A percentile compares a stretch with the other conserved stretches of the same genome.
Evolutionary conservation across 1,284 basidiomycete genomes (phyloP).

Genomic region (Austroboletus novae-zelandiae): DNA sequence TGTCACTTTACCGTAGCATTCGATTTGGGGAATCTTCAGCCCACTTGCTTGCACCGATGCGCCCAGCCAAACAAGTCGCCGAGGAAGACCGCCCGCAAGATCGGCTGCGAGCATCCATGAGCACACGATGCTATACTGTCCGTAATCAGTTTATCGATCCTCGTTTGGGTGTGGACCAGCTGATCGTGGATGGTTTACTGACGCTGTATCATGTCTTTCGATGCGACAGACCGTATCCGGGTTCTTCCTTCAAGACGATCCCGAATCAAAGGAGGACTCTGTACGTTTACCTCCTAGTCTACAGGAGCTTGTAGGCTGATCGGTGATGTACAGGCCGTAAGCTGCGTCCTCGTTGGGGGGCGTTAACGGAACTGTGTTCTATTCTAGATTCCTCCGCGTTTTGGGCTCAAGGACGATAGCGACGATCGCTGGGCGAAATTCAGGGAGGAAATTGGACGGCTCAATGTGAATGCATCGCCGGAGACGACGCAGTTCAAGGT

Average conservation of each 20-base stretch:
- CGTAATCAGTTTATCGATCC: slow-evolving; percentile 4
- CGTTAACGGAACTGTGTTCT: not conserved
- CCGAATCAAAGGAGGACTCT: slow-evolving; percentile 4
- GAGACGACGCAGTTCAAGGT: slow-evolving; percentile 53
- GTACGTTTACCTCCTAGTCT: slow-evolving; percentile 9
- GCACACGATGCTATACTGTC: slow-evolving; percentile 17
- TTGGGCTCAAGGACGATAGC: slow-evolving; percentile 61
- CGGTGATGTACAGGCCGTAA: slow-evolving; percentile 16
- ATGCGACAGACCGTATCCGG: slow-evolving; percentile 12
- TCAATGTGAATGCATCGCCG: slow-evolving; percentile 43
- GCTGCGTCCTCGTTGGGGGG: not conserved
- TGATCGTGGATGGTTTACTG: not conserved
- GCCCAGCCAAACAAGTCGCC: not conserved
- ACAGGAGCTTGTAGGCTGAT: not conserved
- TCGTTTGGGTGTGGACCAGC: not conserved
- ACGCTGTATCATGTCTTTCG: not conserved
- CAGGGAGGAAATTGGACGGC: slow-evolving; percentile 36
- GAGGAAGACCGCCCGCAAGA: not conserved
- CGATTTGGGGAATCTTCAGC: not conserved
- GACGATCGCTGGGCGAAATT: slow-evolving; percentile 56
- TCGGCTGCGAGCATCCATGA: slow-evolving; percentile 6
- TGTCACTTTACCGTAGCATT: not conserved
- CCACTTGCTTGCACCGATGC: not conserved
- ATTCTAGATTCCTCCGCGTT: slow-evolving; percentile 54
- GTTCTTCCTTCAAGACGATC: slow-evolving; percentile 25